Percentiles rank a stretch among this genome's conserved stretches.
Conservation (phyloP, 192 early-diverging fungal genomes). For the Cetraspora pellucida region DNA sequence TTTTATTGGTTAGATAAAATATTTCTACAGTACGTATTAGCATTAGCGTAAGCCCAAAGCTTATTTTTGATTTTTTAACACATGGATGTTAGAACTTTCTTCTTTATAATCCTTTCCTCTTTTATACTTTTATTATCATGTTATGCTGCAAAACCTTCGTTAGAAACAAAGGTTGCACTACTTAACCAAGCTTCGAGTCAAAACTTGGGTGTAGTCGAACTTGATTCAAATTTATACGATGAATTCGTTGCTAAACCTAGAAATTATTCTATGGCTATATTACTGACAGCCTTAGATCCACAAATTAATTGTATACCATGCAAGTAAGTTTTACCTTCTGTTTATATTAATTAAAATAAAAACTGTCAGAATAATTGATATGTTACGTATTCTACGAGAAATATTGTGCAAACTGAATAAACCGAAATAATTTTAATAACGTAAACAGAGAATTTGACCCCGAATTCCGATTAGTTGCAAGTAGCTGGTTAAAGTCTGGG, state of each 20-base stretch:
- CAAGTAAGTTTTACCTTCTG: slow-evolving; percentile 50
- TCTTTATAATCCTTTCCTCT: neutral
- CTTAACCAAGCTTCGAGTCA: slow-evolving; percentile 32
- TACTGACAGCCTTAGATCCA: slow-evolving; percentile 66
- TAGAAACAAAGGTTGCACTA: slow-evolving; percentile 33
- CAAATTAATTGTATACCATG: slow-evolving; percentile 73
- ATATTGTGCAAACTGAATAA: neutral
- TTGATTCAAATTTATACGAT: slow-evolving; percentile 61
- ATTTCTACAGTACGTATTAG: too few species aligned
- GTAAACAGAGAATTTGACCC: slow-evolving; percentile 64
- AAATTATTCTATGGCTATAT: slow-evolving; percentile 68
- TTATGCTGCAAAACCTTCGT: slow-evolving; percentile 11
- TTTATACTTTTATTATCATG: neutral
- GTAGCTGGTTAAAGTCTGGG: slow-evolving; percentile 49
- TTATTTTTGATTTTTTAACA: too few species aligned
- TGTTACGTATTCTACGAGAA: too few species aligned
- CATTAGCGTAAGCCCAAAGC: too few species aligned
- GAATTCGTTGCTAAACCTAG: slow-evolving; percentile 61
- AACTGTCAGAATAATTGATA: too few species aligned
- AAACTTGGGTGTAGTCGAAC: slow-evolving; percentile 50
- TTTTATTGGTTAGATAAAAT: too few species aligned
- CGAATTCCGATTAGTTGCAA: slow-evolving; percentile 65
- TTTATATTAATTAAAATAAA: neutral
- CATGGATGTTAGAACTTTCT: neutral
- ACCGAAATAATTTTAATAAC: neutral